Evolutionary conservation across 768 basidiomycete species (phyloP), one percentile per base, ranked within the genome.

Genomic region (Cystofilobasidium ferigula): DNA sequence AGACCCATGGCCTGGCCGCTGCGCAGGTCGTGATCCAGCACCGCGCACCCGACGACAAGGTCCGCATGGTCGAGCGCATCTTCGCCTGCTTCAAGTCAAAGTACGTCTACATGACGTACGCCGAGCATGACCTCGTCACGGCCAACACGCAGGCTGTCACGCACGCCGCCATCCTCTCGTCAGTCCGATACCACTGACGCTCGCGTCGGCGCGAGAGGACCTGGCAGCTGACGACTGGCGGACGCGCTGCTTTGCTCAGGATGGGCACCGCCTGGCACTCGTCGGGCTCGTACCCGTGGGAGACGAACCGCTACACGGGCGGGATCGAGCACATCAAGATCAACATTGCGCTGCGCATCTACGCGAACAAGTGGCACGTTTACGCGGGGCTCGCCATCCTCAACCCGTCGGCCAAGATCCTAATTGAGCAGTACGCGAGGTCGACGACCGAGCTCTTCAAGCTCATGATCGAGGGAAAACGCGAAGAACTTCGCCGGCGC

Each of bases 141-240:
- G 95, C 95, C 16, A 98, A 98, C 71, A 98, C 95, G 0, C 95
- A 99, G 76, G 95, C 94, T 0, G 94, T 95, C 18, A 97, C 91
- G 0, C 95, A 99, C 71, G 94, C 94, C 16, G 95, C 95, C 0
- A 98, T 98, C 79, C 80, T 99, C 24, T 90, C 86, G 93, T 92
- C 75, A 20, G 76, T 69, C 40, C 42, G 12, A 26, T 35, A 20
- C 22, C 18, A 18, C 67, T 42, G 48, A 26, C 26, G n/a, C 0
- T 51, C 22, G 48, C 10, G 48, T 20, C 13, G 8, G 48, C 18
- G 22, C 18, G 24, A n/a, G 48, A 51, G 24, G 48, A 13, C 9
- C 48, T 51, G 48, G 24, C n/a, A 24, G n/a, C 48, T 24, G n/a
- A 8, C 14, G 32, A 51, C 20, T 22, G 12, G 5, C 14, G 14